These are phyloP conservation scores for Physcomitrium patens DNA, from an alignment of 225 moss, liverwort and hornwort genomes.

Conservation along the genomic window DNA sequence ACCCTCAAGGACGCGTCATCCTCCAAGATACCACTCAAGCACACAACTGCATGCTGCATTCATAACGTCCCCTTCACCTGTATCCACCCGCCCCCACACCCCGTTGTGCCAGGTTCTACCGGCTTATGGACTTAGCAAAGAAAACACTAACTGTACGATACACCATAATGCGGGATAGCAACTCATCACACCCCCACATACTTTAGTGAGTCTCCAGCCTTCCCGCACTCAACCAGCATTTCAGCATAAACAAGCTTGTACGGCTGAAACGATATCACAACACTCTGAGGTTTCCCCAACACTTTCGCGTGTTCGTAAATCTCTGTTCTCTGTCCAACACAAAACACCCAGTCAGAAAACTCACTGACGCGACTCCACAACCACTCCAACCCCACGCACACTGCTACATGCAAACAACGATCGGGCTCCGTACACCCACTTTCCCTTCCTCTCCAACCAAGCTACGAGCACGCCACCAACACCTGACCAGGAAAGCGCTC, in stretches of 20 bases:
- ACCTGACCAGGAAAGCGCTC: conserved; percentile 25
- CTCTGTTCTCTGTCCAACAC: conserved; percentile 37
- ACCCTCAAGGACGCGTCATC: neutral
- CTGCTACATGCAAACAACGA: neutral
- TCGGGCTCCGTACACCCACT: neutral
- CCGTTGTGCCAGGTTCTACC: neutral
- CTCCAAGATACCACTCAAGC: neutral
- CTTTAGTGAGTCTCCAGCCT: conserved; percentile 61
- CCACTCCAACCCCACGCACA: conserved; percentile 2
- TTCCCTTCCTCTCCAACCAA: too few species aligned
- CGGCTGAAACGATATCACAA: conserved; percentile 58
- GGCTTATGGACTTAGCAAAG: neutral
- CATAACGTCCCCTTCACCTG: neutral
- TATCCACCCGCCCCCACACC: neutral
- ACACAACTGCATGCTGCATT: neutral
- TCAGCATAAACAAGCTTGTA: conserved; percentile 63
- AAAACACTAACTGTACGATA: too few species aligned
- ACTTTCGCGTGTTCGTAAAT: conserved; percentile 46
- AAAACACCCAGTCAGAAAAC: conserved; percentile 11
- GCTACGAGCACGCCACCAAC: too few species aligned
- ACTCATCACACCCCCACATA: conserved; percentile 18
- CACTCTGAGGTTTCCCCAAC: conserved; percentile 62
- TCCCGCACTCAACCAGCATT: conserved; percentile 71
- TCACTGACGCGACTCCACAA: neutral
- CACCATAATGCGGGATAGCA: too few species aligned